Percentiles rank a stretch among this genome's conserved stretches.
These are phyloP conservation scores for Takakia lepidozioides DNA, from an alignment of 225 moss, liverwort and hornwort genomes.

Conservation along the genomic window DNA sequence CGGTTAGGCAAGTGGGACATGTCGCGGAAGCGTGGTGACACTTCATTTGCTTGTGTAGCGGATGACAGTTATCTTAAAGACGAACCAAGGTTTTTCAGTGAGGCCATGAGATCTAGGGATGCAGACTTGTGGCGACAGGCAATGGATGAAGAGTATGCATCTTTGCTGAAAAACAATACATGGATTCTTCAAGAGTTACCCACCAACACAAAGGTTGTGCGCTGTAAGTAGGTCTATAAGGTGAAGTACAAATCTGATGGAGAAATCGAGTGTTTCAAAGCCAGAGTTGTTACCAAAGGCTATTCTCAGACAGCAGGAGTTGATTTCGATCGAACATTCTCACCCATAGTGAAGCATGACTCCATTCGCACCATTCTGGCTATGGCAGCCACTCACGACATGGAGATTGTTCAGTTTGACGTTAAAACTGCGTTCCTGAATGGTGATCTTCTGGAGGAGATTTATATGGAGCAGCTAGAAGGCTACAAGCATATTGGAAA, in stretches of 20 bases:
- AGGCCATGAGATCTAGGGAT: not conserved
- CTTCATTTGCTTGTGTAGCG: no score
- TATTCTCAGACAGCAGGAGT: not conserved
- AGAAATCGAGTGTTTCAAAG: not conserved
- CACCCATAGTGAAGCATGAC: no score
- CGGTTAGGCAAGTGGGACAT: no score
- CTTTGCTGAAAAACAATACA: no score
- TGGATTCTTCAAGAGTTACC: no score
- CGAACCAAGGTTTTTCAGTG: no score
- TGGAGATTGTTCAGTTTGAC: not conserved
- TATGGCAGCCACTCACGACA: not conserved
- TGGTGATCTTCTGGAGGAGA: not conserved
- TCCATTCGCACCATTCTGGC: no score
- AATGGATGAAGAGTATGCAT: no score
- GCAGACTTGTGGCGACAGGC: not conserved
- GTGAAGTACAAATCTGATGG: not conserved
- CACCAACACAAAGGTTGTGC: not conserved
- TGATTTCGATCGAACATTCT: not conserved
- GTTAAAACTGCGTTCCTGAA: slow-evolving; percentile 1
- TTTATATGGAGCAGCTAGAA: not conserved
- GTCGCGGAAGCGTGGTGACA: no score
- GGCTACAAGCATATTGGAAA: no score
- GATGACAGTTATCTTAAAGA: no score
- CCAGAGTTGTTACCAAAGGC: not conserved
- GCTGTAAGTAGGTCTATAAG: not conserved